These are phyloP conservation scores for Ascobolus immersus DNA, from an alignment of 495 filamentous ascomycete genomes.

Conservation along the genomic window DNA sequence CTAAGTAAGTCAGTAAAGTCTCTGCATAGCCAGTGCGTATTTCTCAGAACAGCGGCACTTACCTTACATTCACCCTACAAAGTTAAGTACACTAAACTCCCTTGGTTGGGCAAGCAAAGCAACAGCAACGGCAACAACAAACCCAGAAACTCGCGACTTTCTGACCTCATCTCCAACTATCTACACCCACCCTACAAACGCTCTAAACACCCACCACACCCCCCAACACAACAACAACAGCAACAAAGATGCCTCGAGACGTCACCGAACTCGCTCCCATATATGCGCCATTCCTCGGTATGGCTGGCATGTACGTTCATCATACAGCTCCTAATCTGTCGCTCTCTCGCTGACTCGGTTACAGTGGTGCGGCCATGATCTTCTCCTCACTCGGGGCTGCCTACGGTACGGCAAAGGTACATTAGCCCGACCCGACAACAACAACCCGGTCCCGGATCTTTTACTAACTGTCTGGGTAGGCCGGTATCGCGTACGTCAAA, in stretches of 20 bases:
- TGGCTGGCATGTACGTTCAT: slow-evolving; percentile 36
- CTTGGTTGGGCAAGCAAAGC: too few species aligned
- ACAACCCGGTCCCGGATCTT: not conserved
- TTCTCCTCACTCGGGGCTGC: slow-evolving; percentile 55
- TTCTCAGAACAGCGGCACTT: too few species aligned
- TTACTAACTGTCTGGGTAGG: not conserved
- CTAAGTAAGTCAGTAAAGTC: too few species aligned
- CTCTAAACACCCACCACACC: too few species aligned
- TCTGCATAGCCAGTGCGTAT: too few species aligned
- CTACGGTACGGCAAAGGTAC: slow-evolving; percentile 56
- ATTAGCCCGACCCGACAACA: not conserved
- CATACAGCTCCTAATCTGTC: slow-evolving; percentile 5
- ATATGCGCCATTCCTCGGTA: slow-evolving; percentile 92
- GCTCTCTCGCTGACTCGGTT: slow-evolving; percentile 29
- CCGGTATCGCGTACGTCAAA: slow-evolving; percentile 1
- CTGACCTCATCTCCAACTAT: too few species aligned
- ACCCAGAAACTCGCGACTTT: too few species aligned
- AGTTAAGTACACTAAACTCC: too few species aligned
- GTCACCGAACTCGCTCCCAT: slow-evolving; percentile 41
- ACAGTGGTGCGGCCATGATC: slow-evolving; percentile 81
- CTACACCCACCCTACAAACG: too few species aligned
- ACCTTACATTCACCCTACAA: too few species aligned
- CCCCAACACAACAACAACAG: slow-evolving; percentile 4
- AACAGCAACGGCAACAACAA: too few species aligned
- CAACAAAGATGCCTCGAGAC: not conserved